These are phyloP conservation scores for Tremella yokohamensis DNA, from an alignment of 768 basidiomycete genomes.

Conservation along the genomic window DNA sequence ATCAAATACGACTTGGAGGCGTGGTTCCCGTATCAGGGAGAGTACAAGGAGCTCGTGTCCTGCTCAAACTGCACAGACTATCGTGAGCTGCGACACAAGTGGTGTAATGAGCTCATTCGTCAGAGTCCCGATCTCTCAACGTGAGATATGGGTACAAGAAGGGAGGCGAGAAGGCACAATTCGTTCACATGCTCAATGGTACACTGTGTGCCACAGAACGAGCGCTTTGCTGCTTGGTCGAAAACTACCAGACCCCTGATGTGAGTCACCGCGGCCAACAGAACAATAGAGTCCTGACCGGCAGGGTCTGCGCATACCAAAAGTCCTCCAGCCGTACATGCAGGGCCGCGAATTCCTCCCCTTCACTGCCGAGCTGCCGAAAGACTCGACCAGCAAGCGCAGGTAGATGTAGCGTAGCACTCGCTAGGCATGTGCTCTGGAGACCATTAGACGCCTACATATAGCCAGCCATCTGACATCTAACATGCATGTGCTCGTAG, in stretches of 20 bases:
- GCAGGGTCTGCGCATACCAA: slow-evolving; percentile 85
- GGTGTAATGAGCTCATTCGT: slow-evolving; percentile 5
- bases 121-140: slow-evolving; percentile 89
- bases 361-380: slow-evolving; percentile 52
- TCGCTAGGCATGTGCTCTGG: too few species aligned
- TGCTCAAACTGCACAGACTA: slow-evolving; percentile 99
- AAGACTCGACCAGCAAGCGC: slow-evolving; percentile 47
- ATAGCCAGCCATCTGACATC: too few species aligned
- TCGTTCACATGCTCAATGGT: slow-evolving; percentile 97
- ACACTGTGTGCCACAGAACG: slow-evolving; percentile 96
- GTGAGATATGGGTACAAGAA: slow-evolving; percentile 87
- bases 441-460: too few species aligned
- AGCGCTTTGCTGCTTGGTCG: slow-evolving; percentile 93
- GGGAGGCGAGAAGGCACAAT: slow-evolving; percentile 86
- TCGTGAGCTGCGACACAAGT: slow-evolving; percentile 62
- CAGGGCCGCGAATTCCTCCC: slow-evolving; percentile 67
- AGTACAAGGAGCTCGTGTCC: slow-evolving; percentile 94
- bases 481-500: too few species aligned
- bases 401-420: slow-evolving; percentile 32
- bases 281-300: slow-evolving; percentile 6
- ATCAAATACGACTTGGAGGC: slow-evolving; percentile 98
- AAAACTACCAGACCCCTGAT: slow-evolving; percentile 95
- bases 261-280: slow-evolving; percentile 55
- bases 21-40: slow-evolving; percentile 97
- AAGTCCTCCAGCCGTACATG: slow-evolving; percentile 90